phyloP scores from a whole-genome alignment of 1,139 yeast genomes.

The Candida sanyaensis region DNA sequence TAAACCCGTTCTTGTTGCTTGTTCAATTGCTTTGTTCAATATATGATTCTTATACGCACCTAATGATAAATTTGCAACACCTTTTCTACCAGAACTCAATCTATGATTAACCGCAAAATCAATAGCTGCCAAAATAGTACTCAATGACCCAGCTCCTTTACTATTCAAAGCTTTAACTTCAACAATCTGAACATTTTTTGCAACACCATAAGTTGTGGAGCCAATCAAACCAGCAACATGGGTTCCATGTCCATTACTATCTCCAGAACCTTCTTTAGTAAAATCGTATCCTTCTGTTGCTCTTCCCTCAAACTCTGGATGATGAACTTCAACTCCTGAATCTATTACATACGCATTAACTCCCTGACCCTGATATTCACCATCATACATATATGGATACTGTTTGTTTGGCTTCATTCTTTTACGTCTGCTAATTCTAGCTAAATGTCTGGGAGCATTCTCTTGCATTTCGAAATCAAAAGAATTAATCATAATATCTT shows the following conservation, averaged over 20 bases:
- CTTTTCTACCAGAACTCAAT: constrained; percentile 39
- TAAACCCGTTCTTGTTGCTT: constrained; percentile 69
- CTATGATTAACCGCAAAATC: constrained; percentile 72
- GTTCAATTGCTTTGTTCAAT: constrained; percentile 71
- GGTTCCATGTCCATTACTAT: constrained; percentile 75
- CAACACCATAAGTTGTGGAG: constrained; percentile 74
- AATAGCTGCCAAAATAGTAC: constrained; percentile 68
- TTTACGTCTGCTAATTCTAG: constrained; percentile 57
- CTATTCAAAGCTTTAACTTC: constrained; percentile 71
- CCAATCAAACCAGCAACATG: constrained; percentile 93
- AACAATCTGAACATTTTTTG: constrained; percentile 63
- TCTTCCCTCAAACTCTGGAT: constrained; percentile 68
- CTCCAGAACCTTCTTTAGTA: constrained; percentile 63
- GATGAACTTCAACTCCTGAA: constrained; percentile 63
- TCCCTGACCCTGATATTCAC: constrained; percentile 30
- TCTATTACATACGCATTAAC: constrained; percentile 81
- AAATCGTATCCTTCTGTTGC: constrained; percentile 61
- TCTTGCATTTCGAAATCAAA: constrained; percentile 33
- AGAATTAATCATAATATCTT: constrained; percentile 56
- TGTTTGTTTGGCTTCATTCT: constrained; percentile 24
- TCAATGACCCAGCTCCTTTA: constrained; percentile 65
- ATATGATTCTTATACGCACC: constrained; percentile 70
- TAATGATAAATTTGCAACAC: constrained; percentile 78
- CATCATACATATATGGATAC: constrained; percentile 29
- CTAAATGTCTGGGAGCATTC: constrained; percentile 70